Evolutionary conservation across 2,329 filamentous ascomycete genomes (phyloP).

Genomic region (Apiospora malaysiana): DNA sequence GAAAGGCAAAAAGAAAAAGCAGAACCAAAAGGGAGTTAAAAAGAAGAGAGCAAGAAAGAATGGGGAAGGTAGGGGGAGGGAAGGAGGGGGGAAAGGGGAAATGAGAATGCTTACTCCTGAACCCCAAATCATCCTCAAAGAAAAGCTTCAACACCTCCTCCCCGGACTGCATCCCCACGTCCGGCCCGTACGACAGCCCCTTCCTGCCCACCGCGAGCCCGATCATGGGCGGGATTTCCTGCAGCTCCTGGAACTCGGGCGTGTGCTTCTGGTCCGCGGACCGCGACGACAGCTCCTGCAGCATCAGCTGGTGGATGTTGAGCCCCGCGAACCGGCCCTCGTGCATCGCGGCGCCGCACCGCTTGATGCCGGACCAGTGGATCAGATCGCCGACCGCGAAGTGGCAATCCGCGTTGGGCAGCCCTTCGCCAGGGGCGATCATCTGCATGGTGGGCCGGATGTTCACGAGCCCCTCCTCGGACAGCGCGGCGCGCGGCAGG

Average conservation of each 20-base stretch:
- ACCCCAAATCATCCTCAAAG: conserved; percentile 73
- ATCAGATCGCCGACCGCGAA: conserved; percentile 74
- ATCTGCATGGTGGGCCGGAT: conserved; percentile 59
- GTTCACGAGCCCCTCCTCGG: conserved; percentile 69
- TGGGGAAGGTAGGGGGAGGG: background rate
- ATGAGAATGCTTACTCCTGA: conserved; percentile 57
- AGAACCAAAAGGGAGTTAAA: no score
- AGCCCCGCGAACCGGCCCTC: conserved; percentile 70
- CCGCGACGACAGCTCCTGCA: conserved; percentile 44
- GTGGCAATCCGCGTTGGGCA: conserved; percentile 65
- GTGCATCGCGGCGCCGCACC: conserved; percentile 77
- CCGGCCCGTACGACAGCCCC: conserved; percentile 67
- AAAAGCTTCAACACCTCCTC: conserved; percentile 67
- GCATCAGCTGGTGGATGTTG: conserved; percentile 71
- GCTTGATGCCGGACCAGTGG: conserved; percentile 79
- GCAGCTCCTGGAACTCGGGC: conserved; percentile 56
- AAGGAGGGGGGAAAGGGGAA: background rate
- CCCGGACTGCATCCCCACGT: conserved; percentile 61
- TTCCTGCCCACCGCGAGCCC: conserved; percentile 74
- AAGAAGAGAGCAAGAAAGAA: background rate
- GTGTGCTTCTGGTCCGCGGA: conserved; percentile 28
- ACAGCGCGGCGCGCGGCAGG: conserved; percentile 63
- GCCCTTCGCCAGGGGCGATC: conserved; percentile 25
- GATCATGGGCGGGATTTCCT: conserved; percentile 68
- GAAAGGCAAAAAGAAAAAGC: background rate